Base-by-base conservation (phyloP, 371 early-diverging fungal genomes). In the Circinella umbellata region DNA sequence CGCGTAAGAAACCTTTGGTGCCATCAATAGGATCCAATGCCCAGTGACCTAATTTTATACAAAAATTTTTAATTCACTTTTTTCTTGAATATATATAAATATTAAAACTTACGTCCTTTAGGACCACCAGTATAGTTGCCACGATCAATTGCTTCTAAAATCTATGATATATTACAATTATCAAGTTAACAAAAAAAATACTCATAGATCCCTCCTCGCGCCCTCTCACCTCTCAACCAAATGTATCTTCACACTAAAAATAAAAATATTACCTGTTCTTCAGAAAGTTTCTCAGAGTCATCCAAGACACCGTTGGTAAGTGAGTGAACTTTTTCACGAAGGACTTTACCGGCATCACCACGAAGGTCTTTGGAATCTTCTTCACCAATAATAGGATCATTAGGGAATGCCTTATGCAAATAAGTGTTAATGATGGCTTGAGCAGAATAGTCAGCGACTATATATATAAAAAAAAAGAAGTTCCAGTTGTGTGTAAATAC, bases 21-120 rank as follows among this genome's bases (percentile, higher is more conserved):
- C 95, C 95, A 77, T 96, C 99, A 76, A 98, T 95, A 4, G 99
- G 99, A 78, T 99, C 99, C 68, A 99, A 84, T 17, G 97, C 95
- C 98, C 98, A 99, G 86, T 88, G 88, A 67, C 82, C 82, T 81
- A 63, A 37, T 27, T 27, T 13, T 5, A 51, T 51, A 42, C 3
- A 17, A 51, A 17, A n/a, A 15, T 49, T 13, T 51, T 51, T 51
- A 51, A 15, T 13, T 51, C 15, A n/a, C 51, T n/a, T 51, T 5
- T 5, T 6, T 35, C 17, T 27, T 27, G n/a, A 13, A 69, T 27
- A 8, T 15, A 27, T 6, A 38, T 48, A 27, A 46, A 48, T 7
- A 55, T 34, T 34, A 47, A 17, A 35, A 80, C 82, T 81, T 77
- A 67, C 97, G 89, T 13, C 96, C 97, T 46, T 80, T 75, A 1